Percentiles rank a stretch among this genome's conserved stretches.
Evolutionary conservation across 768 basidiomycete genomes (phyloP).

Genomic region (Termitomyces sp.): DNA sequence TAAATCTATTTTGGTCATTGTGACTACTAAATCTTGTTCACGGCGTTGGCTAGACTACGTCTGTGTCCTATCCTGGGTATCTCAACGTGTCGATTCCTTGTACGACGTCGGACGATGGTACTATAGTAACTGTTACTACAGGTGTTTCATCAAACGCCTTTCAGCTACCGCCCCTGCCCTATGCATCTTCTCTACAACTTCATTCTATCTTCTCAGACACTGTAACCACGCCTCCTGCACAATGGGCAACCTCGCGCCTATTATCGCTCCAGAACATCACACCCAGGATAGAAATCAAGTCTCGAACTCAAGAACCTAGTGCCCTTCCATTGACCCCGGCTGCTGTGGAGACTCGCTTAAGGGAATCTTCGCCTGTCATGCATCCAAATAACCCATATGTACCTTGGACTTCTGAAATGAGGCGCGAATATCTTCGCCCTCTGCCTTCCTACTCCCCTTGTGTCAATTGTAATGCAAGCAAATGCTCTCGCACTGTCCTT

Average conservation of each 20-base stretch:
- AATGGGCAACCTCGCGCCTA: conserved; percentile 6
- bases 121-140: neutral
- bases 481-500: conserved; percentile 26
- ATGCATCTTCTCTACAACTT: conserved; percentile 31
- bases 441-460: conserved; percentile 27
- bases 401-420: conserved; percentile 40
- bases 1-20: neutral
- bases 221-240: conserved; percentile 12
- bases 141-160: neutral
- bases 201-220: conserved; percentile 28
- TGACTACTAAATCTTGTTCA: neutral
- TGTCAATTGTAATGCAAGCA: conserved; percentile 25
- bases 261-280: neutral
- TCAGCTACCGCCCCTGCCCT: conserved; percentile 25
- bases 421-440: conserved; percentile 35
- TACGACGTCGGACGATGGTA: neutral
- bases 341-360: neutral
- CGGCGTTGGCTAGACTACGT: neutral
- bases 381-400: conserved; percentile 54
- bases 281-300: neutral
- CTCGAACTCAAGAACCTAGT: neutral
- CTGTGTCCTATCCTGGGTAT: conserved; percentile 2
- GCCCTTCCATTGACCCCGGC: neutral
- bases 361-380: conserved; percentile 26
- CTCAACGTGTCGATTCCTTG: conserved; percentile 1